Evolutionary conservation across 2,329 filamentous ascomycete species (phyloP).

Genomic region (Tolypocladium inflatum): DNA sequence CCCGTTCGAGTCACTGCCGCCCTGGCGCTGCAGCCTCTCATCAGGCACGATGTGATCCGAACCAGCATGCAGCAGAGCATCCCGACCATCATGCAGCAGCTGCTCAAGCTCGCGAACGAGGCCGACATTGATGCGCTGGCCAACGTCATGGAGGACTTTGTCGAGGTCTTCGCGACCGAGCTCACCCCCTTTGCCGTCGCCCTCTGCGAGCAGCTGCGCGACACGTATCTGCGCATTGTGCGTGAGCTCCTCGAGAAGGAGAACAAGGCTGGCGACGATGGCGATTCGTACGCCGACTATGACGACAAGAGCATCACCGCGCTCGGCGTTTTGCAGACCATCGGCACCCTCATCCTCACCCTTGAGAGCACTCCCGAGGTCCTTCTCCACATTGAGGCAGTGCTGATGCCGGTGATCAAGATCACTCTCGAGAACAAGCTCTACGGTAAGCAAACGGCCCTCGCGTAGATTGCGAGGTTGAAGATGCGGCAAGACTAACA

Average conservation of each 20-base stretch:
- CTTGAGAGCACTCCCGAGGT: conserved; percentile 96
- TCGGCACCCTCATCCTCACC: conserved; percentile 92
- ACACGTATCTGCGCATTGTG: conserved; percentile 92
- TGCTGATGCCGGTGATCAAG: conserved; percentile 93
- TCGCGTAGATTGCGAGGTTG: background rate
- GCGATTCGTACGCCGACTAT: conserved; percentile 80
- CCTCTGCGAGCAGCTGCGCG: conserved; percentile 86
- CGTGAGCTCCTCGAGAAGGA: conserved; percentile 86
- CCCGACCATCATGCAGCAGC: conserved; percentile 97
- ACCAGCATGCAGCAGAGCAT: conserved; percentile 97
- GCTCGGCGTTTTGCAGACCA: conserved; percentile 91
- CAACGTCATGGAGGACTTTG: conserved; percentile 99
- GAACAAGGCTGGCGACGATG: conserved; percentile 63
- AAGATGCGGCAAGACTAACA: conserved; percentile 7
- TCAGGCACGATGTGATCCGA: conserved; percentile 88
- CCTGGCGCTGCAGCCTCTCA: conserved; percentile 87
- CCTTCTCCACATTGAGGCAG: conserved; percentile 84
- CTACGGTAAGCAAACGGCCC: conserved; percentile 51
- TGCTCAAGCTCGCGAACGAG: conserved; percentile 94
- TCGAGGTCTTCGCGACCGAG: conserved; percentile 96
- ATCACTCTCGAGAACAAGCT: conserved; percentile 97
- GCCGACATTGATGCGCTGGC: conserved; percentile 94
- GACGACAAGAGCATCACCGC: conserved; percentile 99
- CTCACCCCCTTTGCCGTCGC: conserved; percentile 95
- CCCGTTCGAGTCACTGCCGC: conserved; percentile 92